Evolutionary conservation across 768 basidiomycete genomes (phyloP), one percentile per base, ranked within the genome.

Genomic region (Panaeolus papilionaceus): DNA sequence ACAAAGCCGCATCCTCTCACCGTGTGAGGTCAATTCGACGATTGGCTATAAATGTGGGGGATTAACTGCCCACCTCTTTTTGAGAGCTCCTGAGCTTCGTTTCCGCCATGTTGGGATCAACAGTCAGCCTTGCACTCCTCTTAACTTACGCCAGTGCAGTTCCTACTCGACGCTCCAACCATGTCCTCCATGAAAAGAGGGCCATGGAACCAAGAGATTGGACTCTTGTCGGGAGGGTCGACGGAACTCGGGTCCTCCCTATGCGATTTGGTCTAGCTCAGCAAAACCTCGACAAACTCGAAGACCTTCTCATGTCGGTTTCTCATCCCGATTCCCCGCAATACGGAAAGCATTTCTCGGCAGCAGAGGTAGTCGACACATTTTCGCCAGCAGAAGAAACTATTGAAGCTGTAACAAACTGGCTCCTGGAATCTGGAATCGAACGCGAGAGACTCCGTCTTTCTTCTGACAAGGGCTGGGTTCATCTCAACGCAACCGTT

Each of bases 291-390:
- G 74, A 84, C 45, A 78, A 75, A 4, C 72, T 88, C 61, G 84
- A 85, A 69, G 79, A 79, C 8, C 76, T 82, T 58, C 80, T 88
- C 18, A 73, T 81, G 70, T 80, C 81, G 39, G 82, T 88, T 20
- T 83, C 86, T 2, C 81, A 87, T 65, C 86, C 86, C 3, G 81
- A 82, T 26, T 87, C 86, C 0, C 78, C 78, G 6, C 78, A 77
- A 69, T 88, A 86, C 69, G 85, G 86, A 14, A 75, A 83, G 65
- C 86, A 88, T 71, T 86, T 83, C 80, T 74, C 79, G 5, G 73
- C 86, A 4, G 77, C 76, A 1, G 71, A 84, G 63, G 79, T 87
- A 33, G 79, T 82, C 4, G 75, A 80, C 18, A 78, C 79, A 10
- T 88, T 88, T 75, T 75, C 83, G 1, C 84, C 86, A 18, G 79